Evolutionary conservation across 2,329 filamentous ascomycete species (phyloP).

Genomic region (Alternaria sp.): DNA sequence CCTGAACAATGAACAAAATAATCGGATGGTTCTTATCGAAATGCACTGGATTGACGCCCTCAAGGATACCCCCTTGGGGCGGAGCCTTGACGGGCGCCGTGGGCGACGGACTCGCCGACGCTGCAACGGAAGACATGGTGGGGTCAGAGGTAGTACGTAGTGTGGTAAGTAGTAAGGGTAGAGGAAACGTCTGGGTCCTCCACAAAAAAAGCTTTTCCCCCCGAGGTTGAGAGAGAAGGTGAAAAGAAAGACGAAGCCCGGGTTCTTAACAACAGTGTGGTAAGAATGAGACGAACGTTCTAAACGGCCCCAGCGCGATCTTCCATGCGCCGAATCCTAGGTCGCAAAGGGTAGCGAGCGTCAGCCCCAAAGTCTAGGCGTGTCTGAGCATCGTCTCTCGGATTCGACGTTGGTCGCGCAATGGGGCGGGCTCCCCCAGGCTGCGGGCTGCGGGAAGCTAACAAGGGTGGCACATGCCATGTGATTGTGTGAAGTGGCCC

Average conservation of each 20-base stretch:
- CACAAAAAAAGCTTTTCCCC: conserved; percentile 2
- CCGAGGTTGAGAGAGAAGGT: background rate
- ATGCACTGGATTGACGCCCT: conserved; percentile 71
- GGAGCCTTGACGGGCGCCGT: conserved; percentile 42
- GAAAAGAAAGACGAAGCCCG: conserved; percentile 1
- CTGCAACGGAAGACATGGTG: conserved; percentile 38
- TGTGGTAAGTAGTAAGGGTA: background rate
- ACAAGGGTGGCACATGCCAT: background rate
- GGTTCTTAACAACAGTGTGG: background rate
- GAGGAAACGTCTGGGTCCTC: background rate
- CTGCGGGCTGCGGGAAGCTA: conserved; percentile 8
- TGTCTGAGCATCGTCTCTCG: conserved; percentile 6
- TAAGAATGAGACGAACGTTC: background rate
- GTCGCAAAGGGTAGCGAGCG: conserved; percentile 5
- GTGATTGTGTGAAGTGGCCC: conserved; percentile 1
- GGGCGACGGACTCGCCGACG: conserved; percentile 31
- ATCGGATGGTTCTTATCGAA: conserved; percentile 77
- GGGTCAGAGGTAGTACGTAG: background rate
- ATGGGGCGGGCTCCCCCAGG: background rate
- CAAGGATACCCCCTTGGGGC: conserved; percentile 73
- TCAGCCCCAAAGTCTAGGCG: conserved; percentile 11
- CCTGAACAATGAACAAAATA: conserved; percentile 78
- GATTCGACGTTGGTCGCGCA: conserved; percentile 2
- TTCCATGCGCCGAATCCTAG: conserved; percentile 4
- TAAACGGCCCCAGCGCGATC: background rate